Evolutionary conservation across 2,329 filamentous ascomycete species (phyloP).

Genomic region (Aspergillus sp.): DNA sequence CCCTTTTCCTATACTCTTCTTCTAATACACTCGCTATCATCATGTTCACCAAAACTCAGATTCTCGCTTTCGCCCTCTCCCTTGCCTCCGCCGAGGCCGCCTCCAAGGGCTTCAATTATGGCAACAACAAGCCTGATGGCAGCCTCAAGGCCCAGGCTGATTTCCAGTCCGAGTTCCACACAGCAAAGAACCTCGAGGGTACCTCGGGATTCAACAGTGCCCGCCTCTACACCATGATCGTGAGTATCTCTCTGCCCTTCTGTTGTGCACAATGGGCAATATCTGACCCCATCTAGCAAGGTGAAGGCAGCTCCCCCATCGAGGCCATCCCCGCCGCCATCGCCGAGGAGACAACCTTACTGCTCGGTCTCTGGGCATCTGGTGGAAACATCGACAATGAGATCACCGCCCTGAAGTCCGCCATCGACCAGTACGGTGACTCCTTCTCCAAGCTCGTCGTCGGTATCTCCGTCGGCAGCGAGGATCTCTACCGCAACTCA

Average conservation of each 20-base stretch:
- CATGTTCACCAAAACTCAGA: conserved; percentile 28
- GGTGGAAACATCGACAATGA: conserved; percentile 72
- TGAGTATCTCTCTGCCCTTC: conserved; percentile 5
- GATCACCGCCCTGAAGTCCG: conserved; percentile 67
- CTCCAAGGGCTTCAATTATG: conserved; percentile 52
- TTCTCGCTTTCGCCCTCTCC: conserved; percentile 36
- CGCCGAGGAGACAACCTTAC: conserved; percentile 71
- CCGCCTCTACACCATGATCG: conserved; percentile 64
- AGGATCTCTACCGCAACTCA: conserved; percentile 81
- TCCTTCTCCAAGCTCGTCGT: conserved; percentile 60
- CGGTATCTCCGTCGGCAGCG: conserved; percentile 81
- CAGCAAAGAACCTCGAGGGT: conserved; percentile 38
- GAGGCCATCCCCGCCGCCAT: conserved; percentile 80
- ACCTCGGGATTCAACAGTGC: conserved; percentile 47
- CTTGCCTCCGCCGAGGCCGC: conserved; percentile 36
- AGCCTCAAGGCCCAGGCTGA: conserved; percentile 44
- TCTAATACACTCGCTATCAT: conserved; percentile 12
- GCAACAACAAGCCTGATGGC: conserved; percentile 40
- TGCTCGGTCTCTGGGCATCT: conserved; percentile 83
- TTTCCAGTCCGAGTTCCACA: conserved; percentile 47
- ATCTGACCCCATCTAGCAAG: conserved; percentile 24
- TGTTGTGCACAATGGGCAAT: too few species aligned
- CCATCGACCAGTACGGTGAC: conserved; percentile 67
- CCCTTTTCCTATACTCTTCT: conserved; percentile 1
- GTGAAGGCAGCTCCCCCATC: conserved; percentile 63